Base-by-base conservation (phyloP, 2,329 filamentous ascomycete genomes). In the Scopulariopsis brevicaulis region DNA sequence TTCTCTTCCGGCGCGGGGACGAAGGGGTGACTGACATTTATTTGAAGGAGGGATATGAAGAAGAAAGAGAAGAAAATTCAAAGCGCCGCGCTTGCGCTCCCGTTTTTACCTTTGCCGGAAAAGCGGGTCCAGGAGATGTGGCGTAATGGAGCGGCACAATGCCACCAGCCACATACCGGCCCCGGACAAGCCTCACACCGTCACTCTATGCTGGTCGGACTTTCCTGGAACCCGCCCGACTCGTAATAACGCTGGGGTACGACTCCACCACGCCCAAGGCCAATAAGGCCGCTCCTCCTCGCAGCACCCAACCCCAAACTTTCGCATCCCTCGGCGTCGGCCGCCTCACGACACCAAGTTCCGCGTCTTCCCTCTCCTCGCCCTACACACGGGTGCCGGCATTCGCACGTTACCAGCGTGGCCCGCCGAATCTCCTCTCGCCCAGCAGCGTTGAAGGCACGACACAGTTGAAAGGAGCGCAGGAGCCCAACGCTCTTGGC, bases 21-120 rank as follows among this genome's bases (percentile, higher is more conserved):
- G 22, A 56, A 15, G 46, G 15, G 48, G 46, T 12, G 24, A 57
- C 55, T 58, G 34, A 58, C 56, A 58, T 58, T 58, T 58, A 58
- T 54, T 58, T 58, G 56, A 58, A 58, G 56, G 56, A 58, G 56
- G 56, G 56, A 53, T 54, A 43, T 43, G 54, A 35, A 57, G 56
- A 54, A 43, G 32, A 48, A 53, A 37, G 40, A 53, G 32, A 48
- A 34, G 53, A 58, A 53, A 28, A 40, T 46, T 14, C n/a, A 58
- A 14, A 53, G 18, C 37, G 18, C 18, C n/a, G 18, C 7, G 14
- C 6, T 37, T 32, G 46, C 28, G 18, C 18, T 22, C 14, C 46
- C 28, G 1, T 28, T 57, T 40, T 28, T 43, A 37, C 25, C 20
- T 12, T 8, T 22, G 34, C 1, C 10, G 24, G 24, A 22, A 40